phyloP scores from a whole-genome alignment of 257 asterid species.

The Apocynum venetum region DNA sequence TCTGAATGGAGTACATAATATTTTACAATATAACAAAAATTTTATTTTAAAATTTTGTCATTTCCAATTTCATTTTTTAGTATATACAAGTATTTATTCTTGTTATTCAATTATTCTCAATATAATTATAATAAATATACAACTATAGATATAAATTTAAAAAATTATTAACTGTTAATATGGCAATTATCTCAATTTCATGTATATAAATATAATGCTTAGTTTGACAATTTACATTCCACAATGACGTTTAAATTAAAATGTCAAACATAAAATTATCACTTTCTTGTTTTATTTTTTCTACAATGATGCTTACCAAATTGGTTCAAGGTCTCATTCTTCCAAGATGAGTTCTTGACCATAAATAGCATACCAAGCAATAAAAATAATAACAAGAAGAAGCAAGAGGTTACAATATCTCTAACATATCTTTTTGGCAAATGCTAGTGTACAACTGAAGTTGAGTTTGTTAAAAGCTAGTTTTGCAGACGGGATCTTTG shows the following conservation, averaged over 20 bases:
- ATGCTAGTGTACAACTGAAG: not conserved
- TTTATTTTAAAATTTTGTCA: too few relatives aligned
- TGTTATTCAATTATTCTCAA: not conserved
- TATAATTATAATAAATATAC: not conserved
- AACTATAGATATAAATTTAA: too few relatives aligned
- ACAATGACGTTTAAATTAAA: not conserved
- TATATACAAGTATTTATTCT: not conserved
- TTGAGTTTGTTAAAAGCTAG: not conserved
- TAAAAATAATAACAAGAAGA: too few relatives aligned
- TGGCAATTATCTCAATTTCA: not conserved
- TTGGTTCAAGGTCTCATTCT: not conserved
- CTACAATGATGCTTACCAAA: too few relatives aligned
- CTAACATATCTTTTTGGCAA: not conserved
- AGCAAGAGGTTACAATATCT: not conserved
- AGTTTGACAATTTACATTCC: not conserved
- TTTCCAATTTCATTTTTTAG: not conserved
- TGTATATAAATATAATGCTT: not conserved
- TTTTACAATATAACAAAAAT: too few relatives aligned
- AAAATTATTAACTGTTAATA: too few relatives aligned
- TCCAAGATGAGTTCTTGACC: not conserved
- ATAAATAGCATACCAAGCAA: not conserved
- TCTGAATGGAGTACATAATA: too few relatives aligned
- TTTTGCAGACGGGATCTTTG: not conserved
- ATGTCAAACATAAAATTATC: not conserved
- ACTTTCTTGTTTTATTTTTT: too few relatives aligned